Percentiles rank a stretch among this genome's conserved stretches.
phyloP scores from a whole-genome alignment of 192 early-diverging fungal genomes.

The Umbelopsis ramanniana region DNA sequence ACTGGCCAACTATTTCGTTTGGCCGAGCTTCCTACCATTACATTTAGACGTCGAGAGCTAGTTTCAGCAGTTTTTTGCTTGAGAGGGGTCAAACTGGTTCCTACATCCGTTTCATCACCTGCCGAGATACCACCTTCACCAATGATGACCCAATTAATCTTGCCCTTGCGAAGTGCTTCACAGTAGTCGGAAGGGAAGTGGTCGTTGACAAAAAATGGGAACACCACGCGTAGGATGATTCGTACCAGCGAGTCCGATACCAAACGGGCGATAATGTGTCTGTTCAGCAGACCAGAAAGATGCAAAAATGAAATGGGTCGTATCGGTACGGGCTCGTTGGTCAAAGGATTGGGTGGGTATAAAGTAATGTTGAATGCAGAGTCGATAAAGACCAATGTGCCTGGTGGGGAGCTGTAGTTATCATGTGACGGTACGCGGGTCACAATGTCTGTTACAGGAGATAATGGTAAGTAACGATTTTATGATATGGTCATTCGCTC shows the following conservation, averaged over 20 bases:
- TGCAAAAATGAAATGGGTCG: slow-evolving; percentile 57
- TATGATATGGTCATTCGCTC: not conserved
- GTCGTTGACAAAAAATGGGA: slow-evolving; percentile 60
- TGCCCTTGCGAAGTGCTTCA: slow-evolving; percentile 48
- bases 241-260: slow-evolving; percentile 48
- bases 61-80: not conserved
- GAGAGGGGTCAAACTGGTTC: not conserved
- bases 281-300: slow-evolving; percentile 55
- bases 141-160: slow-evolving; percentile 49
- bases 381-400: slow-evolving; percentile 59
- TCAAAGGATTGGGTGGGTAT: slow-evolving; percentile 56
- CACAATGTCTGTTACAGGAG: slow-evolving; percentile 21
- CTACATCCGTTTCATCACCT: slow-evolving; percentile 14
- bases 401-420: slow-evolving; percentile 52
- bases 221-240: slow-evolving; percentile 47
- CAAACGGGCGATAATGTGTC: slow-evolving; percentile 48
- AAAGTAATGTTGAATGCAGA: slow-evolving; percentile 47
- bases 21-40: not conserved
- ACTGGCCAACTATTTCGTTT: not conserved
- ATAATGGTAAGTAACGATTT: not conserved
- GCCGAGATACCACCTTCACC: slow-evolving; percentile 28
- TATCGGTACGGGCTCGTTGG: slow-evolving; percentile 52
- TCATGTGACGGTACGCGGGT: slow-evolving; percentile 25
- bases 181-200: slow-evolving; percentile 60
- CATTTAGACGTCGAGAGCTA: not conserved